Evolutionary conservation across 192 early-diverging fungal species (phyloP), one percentile per base, ranked within the genome.

Genomic region (Funneliformis mosseae): DNA sequence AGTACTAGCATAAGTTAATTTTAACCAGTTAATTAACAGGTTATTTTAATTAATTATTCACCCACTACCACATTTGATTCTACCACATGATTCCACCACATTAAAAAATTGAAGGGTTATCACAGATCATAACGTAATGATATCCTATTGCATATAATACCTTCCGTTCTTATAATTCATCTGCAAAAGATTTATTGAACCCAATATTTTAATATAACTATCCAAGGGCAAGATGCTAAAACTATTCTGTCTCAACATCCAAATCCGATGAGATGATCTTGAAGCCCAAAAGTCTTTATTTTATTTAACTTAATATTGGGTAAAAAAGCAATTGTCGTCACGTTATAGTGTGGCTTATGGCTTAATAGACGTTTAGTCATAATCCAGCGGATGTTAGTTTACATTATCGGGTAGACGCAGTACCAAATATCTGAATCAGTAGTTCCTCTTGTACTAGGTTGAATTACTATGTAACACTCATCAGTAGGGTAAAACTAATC

Each of bases 401-500:
- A 33, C 50, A 27, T 33, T 72, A 3, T 72, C 41, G 69, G 69
- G 25, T 43, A 72, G 69, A 33, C 21, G 69, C 69, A 72, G 42
- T 84, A 87, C 91, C 90, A 92, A 92, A 86, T 92, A 91, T 91
- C 87, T 84, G 91, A 92, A 88, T 86, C 80, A 89, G 89, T 78
- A 81, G 91, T 92, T 93, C 90, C 89, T 93, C 90, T 92, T 87
- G 92, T 92, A 92, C 91, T 92, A 87, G 88, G 84, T 91, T 91
- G 81, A 87, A 90, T 92, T 92, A 91, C 91, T 93, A 85, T 90
- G 88, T 85, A 83, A 90, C 83, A 92, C 90, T 87, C 90, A 92
- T 92, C 93, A 95, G 92, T 94, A 94, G 92, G 92, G 92, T 93
- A 95, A 95, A 95, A 95, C 94, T 94, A 94, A 95, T 93, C 93